Evolutionary conservation across 2,329 filamentous ascomycete genomes (phyloP).

Genomic region (Sordariomycetes sp.): DNA sequence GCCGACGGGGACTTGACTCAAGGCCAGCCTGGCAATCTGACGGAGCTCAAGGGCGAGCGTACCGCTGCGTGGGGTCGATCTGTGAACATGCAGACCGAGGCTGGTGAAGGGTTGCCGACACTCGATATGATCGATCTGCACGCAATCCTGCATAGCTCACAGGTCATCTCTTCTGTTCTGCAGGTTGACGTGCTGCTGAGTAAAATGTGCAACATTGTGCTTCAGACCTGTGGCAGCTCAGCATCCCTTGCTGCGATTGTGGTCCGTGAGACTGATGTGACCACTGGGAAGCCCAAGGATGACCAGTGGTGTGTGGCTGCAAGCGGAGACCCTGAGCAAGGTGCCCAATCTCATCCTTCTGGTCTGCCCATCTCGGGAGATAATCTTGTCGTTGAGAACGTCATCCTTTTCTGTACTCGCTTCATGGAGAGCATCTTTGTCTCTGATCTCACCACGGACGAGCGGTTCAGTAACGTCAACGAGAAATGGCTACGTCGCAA

Average conservation of each 20-base stretch:
- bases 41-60: conserved; percentile 45
- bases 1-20: conserved; percentile 31
- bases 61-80: conserved; percentile 56
- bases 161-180: conserved; percentile 70
- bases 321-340: conserved; percentile 61
- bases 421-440: conserved; percentile 70
- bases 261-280: conserved; percentile 46
- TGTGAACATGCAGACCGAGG: conserved; percentile 44
- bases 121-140: conserved; percentile 78
- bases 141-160: conserved; percentile 69
- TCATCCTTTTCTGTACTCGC: conserved; percentile 67
- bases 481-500: conserved; percentile 60
- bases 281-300: conserved; percentile 30
- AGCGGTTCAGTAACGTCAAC: conserved; percentile 68
- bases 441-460: conserved; percentile 63
- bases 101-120: conserved; percentile 56
- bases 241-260: conserved; percentile 67
- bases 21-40: conserved; percentile 32
- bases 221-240: conserved; percentile 64
- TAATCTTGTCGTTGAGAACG: conserved; percentile 64
- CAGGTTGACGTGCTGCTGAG: conserved; percentile 67
- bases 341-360: conserved; percentile 56
- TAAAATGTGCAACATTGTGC: conserved; percentile 74
- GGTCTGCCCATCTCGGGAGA: conserved; percentile 57
- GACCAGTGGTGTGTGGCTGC: conserved; percentile 65